Evolutionary conservation across 2,329 filamentous ascomycete species (phyloP).

Genomic region (Metarhizium album): DNA sequence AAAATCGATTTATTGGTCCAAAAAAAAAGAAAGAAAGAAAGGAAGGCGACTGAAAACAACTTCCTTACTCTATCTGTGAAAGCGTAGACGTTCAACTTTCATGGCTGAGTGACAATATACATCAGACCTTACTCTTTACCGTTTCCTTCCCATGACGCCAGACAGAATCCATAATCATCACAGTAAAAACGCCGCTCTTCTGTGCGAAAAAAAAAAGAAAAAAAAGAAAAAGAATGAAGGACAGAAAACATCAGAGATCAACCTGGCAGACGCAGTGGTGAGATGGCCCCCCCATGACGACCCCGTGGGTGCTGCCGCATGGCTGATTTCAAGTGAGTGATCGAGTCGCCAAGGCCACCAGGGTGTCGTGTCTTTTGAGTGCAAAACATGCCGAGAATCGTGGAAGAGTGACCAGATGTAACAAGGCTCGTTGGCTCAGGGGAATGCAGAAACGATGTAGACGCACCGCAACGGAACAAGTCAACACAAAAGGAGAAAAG

Average conservation of each 20-base stretch:
- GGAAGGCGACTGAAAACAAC: not conserved
- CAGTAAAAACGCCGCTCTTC: conserved; percentile 15
- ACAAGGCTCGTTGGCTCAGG: not conserved
- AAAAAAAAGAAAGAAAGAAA: not conserved
- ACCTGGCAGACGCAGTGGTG: not conserved
- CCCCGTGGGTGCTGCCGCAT: not conserved
- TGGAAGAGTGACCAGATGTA: not conserved
- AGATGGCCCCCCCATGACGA: not conserved
- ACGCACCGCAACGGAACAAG: too few relatives aligned
- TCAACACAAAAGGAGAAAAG: too few relatives aligned
- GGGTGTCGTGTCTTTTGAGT: not conserved
- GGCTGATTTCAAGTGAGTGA: not conserved
- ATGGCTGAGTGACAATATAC: conserved; percentile 15
- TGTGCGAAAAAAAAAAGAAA: conserved; percentile 6
- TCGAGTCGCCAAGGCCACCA: not conserved
- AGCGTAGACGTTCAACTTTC: conserved; percentile 11
- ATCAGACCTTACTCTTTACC: conserved; percentile 19
- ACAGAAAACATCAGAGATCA: not conserved
- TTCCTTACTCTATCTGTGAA: conserved; percentile 10
- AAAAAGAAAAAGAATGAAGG: not conserved
- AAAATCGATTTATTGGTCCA: not conserved
- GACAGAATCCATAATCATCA: conserved; percentile 11
- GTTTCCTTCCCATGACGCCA: conserved; percentile 21
- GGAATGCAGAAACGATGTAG: not conserved
- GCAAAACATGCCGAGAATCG: not conserved